phyloP scores from a whole-genome alignment of 2,329 filamentous ascomycete genomes.

The Rutstroemia sydowiana region DNA sequence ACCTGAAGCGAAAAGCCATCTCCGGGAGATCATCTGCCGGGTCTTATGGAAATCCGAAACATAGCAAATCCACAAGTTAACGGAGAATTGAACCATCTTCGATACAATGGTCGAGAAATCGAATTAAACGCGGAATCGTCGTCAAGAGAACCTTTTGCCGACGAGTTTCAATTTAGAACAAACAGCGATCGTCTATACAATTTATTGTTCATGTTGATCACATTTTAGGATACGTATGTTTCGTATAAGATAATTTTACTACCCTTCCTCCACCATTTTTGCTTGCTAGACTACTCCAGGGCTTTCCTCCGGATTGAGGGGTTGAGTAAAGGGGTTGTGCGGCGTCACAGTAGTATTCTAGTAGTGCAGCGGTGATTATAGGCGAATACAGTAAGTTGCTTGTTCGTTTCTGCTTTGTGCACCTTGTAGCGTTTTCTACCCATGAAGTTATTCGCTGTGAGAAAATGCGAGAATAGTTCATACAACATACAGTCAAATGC shows the following conservation, averaged over 20 bases:
- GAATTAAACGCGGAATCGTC: slow-evolving; percentile 1
- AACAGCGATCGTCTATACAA: not conserved
- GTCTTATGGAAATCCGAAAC: slow-evolving; percentile 11
- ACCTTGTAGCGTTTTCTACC: not conserved
- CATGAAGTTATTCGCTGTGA: not conserved
- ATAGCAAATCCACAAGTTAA: slow-evolving; percentile 1
- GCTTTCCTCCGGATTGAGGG: slow-evolving; percentile 7
- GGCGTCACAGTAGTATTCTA: slow-evolving; percentile 6
- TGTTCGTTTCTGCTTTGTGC: not conserved
- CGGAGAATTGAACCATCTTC: slow-evolving; percentile 7
- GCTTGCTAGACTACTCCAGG: slow-evolving; percentile 8
- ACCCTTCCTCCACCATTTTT: not conserved
- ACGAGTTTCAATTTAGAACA: not conserved
- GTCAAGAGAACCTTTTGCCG: not conserved
- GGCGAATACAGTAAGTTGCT: too few species aligned
- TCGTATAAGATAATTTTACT: not conserved
- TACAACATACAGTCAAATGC: not conserved
- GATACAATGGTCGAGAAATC: not conserved
- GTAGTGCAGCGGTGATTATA: not conserved
- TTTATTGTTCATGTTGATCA: not conserved
- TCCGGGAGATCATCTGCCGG: slow-evolving; percentile 21
- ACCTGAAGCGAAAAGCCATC: slow-evolving; percentile 9
- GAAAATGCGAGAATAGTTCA: not conserved
- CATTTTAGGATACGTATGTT: not conserved
- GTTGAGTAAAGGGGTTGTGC: slow-evolving; percentile 8